Conservation (phyloP, 2,329 filamentous ascomycete genomes). For the Exophiala spinifera region DNA sequence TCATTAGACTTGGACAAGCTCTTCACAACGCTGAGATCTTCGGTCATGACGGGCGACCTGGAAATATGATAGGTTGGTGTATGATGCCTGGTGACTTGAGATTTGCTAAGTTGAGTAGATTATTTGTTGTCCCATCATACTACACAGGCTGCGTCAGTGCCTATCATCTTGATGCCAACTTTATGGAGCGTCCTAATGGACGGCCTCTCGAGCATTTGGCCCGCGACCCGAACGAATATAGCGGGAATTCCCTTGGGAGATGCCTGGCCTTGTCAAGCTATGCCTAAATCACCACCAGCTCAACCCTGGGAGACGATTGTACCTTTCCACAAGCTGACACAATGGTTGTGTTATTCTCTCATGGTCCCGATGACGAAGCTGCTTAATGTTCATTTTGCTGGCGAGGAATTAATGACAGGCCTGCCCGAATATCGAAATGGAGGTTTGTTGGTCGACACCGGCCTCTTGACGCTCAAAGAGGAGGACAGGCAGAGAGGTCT, state of each 20-base stretch:
- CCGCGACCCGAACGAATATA: constrained; percentile 76
- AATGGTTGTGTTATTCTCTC: constrained; percentile 91
- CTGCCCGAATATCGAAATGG: constrained; percentile 92
- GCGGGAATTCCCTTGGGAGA: constrained; percentile 86
- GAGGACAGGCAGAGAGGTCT: constrained; percentile 69
- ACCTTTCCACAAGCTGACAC: constrained; percentile 90
- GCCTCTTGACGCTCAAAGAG: constrained; percentile 71
- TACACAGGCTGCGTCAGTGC: constrained; percentile 82
- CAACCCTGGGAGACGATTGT: constrained; percentile 65
- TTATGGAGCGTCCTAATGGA: constrained; percentile 90
- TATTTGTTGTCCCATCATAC: constrained; percentile 89
- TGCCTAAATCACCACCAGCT: constrained; percentile 61
- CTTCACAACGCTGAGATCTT: constrained; percentile 74
- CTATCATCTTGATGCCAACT: constrained; percentile 80
- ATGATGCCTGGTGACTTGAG: constrained; percentile 5
- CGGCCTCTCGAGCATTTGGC: constrained; percentile 84
- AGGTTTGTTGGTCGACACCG: constrained; percentile 80
- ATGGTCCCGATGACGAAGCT: constrained; percentile 87
- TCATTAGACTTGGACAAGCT: constrained; percentile 72
- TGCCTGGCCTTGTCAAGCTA: constrained; percentile 83
- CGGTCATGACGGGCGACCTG: constrained; percentile 76
- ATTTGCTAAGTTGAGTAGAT: constrained; percentile 52
- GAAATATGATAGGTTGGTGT: constrained; percentile 82
- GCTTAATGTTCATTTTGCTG: constrained; percentile 75
- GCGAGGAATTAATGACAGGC: constrained; percentile 77